Evolutionary conservation across 768 basidiomycete species (phyloP), one percentile per base, ranked within the genome.

Genomic region (Dendrothele bispora): DNA sequence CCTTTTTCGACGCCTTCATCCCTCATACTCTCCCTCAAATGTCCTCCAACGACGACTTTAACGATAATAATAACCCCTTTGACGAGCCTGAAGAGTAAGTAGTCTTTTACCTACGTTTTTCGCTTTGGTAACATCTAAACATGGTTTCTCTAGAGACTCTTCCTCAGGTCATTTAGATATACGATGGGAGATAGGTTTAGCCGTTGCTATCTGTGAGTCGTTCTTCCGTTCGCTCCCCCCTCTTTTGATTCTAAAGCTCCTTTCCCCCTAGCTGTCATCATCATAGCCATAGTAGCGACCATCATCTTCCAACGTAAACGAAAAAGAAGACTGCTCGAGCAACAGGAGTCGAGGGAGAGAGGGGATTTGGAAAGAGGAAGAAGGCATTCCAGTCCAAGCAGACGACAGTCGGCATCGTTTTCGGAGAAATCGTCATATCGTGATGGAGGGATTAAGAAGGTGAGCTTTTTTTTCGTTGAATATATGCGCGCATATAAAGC

Each of bases 101-200:
- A 32, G 10, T 32, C n/a, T 10, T 32, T 32, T 32, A 10, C 30
- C 30, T 10, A 32, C n/a, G 30, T n/a, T 32, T 32, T 10, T n/a
- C n/a, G 30, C 30, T 32, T 32, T 32, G 10, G 30, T 32, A n/a
- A 10, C n/a, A 10, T 32, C n/a, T 10, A n/a, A 32, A 32, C 10
- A 10, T 32, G 30, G n/a, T 32, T 10, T 32, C n/a, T 10, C n/a
- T n/a, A n/a, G n/a, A n/a, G n/a, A n/a, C n/a, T n/a, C n/a, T 32
- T 25, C 27, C 8, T 3, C 18, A n/a, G 58, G 58, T 8, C 61
- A 61, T 37, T 40, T 65, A 17, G 55, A 51, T n/a, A 43, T 50
- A 15, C 47, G 56, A 4, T 66, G 65, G 65, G 62, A 63, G 27
- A 58, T 61, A 18, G 65, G 57, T 18, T 58, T 66, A 5, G 57